A percentile compares a stretch with the other conserved stretches of the same genome.
phyloP scores from a whole-genome alignment of 2,329 filamentous ascomycete species.

The Hymenoscyphus repandus region DNA sequence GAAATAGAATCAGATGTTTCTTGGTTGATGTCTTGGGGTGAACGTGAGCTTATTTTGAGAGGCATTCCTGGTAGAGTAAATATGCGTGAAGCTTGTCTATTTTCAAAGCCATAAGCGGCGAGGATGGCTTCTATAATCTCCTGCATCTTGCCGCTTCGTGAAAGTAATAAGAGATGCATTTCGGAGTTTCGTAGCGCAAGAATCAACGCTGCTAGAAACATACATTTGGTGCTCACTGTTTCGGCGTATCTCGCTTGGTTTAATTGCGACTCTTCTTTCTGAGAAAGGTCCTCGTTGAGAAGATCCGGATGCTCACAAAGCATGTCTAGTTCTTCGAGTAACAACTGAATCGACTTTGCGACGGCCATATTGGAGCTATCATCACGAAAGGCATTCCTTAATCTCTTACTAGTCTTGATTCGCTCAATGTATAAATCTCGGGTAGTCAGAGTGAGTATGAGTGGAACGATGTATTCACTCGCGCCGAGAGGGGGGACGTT shows the following conservation, averaged over 20 bases:
- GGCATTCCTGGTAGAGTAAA: conserved; percentile 23
- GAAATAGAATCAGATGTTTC: neutral
- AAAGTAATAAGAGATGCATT: conserved; percentile 49
- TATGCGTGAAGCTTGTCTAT: conserved; percentile 24
- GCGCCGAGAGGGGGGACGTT: conserved; percentile 22
- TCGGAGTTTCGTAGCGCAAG: conserved; percentile 38
- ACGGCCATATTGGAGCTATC: conserved; percentile 35
- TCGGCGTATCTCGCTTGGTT: conserved; percentile 47
- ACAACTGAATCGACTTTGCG: conserved; percentile 42
- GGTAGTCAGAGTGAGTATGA: conserved; percentile 50
- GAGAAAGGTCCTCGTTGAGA: conserved; percentile 37
- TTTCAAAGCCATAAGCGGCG: conserved; percentile 34
- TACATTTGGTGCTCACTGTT: conserved; percentile 55
- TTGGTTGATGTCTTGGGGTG: neutral
- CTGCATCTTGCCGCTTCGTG: conserved; percentile 43
- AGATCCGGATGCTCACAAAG: conserved; percentile 54
- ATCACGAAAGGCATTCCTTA: conserved; percentile 45
- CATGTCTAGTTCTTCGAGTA: conserved; percentile 47
- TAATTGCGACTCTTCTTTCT: conserved; percentile 35
- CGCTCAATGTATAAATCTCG: conserved; percentile 48
- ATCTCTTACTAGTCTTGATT: conserved; percentile 39
- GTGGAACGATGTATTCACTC: conserved; percentile 47
- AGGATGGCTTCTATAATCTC: conserved; percentile 49
- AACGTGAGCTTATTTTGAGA: neutral
- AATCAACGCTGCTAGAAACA: conserved; percentile 53